Conservation (phyloP, 2,329 filamentous ascomycete genomes). For the Talaromyces islandicus region DNA sequence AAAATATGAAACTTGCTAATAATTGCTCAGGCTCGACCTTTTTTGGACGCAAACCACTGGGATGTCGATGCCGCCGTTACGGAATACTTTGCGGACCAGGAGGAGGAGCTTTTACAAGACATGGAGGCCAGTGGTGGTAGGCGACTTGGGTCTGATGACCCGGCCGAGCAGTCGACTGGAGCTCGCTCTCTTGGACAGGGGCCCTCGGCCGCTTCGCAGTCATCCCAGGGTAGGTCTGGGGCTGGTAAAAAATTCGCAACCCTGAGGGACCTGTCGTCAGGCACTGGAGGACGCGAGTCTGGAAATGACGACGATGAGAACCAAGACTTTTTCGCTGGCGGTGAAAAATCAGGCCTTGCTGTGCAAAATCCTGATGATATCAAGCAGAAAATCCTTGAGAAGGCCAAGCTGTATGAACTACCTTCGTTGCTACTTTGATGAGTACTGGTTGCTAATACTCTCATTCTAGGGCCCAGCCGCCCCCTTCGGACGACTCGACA, state of each 20-base stretch:
- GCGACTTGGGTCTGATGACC: slow-evolving; percentile 18
- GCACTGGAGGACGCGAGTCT: slow-evolving; percentile 30
- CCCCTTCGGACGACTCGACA: slow-evolving; percentile 39
- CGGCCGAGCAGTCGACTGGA: slow-evolving; percentile 16
- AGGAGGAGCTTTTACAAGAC: slow-evolving; percentile 28
- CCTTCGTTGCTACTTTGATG: neutral
- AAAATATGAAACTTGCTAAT: neutral
- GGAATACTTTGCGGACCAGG: slow-evolving; percentile 52
- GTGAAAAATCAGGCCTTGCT: slow-evolving; percentile 62
- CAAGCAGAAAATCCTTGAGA: slow-evolving; percentile 47
- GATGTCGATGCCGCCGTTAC: slow-evolving; percentile 58
- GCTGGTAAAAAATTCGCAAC: slow-evolving; percentile 44
- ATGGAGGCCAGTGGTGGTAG: slow-evolving; percentile 21
- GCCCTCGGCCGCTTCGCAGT: slow-evolving; percentile 24
- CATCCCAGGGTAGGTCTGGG: slow-evolving; percentile 21
- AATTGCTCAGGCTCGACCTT: slow-evolving; percentile 55
- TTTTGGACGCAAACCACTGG: slow-evolving; percentile 61
- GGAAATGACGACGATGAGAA: slow-evolving; percentile 49
- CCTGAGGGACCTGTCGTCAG: slow-evolving; percentile 37
- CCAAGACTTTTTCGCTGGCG: slow-evolving; percentile 58
- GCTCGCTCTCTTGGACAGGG: slow-evolving; percentile 29
- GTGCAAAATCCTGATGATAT: slow-evolving; percentile 58
- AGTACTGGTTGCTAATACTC: neutral
- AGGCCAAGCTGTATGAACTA: slow-evolving; percentile 33
- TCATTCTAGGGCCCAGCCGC: slow-evolving; percentile 22